Evolutionary conservation across 2,329 filamentous ascomycete genomes (phyloP), one percentile per base, ranked within the genome.

Genomic region (Davidsoniella virescens): DNA sequence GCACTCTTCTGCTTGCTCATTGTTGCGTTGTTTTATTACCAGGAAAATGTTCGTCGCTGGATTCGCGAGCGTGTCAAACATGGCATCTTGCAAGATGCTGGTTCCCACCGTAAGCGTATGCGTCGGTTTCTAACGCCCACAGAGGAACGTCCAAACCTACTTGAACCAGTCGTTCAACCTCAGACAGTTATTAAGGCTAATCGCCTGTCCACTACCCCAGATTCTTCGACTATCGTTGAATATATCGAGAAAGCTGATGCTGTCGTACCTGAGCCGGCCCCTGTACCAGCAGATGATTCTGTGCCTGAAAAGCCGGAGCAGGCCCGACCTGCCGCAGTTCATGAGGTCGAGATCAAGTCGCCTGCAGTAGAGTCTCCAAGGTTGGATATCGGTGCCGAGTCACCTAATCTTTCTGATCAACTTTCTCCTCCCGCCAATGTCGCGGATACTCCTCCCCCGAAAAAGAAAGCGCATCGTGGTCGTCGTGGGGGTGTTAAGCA

Each of bases 401-500:
- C 49, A 17, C 45, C 52, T 17, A 44, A 36, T 17, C 42, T 44
- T 29, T 54, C 46, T 14, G 49, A 51, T 17, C 49, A 53, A 20
- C 33, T 26, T 26, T 26, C 33, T 20, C 45, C 45, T 23, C 33
- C 41, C 38, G 25, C 23, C 12, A 45, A 33, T 25, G 18, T 36
- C 3, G 56, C 55, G 1, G 59, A 60, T 42, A 49, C 58, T 47
- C 49, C 60, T 9, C 61, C 60, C 2, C 63, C 64, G 4, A 70
- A 82, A 62, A 82, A 78, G 60, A 84, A 82, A 61, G 71, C 75
- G 0, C 80, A 83, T 50, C 72, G 83, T 50, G 84, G 84, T 3
- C 72, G 76, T n/a, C 74, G 84, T 44, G 84, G 82, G 18, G 83
- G 84, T 2, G 73, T 75, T 16, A 80, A 82, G 60, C 78, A 82